These are phyloP conservation scores for Pseudogymnoascus sp. DNA, from an alignment of 2,329 filamentous ascomycete species.

Conservation along the genomic window DNA sequence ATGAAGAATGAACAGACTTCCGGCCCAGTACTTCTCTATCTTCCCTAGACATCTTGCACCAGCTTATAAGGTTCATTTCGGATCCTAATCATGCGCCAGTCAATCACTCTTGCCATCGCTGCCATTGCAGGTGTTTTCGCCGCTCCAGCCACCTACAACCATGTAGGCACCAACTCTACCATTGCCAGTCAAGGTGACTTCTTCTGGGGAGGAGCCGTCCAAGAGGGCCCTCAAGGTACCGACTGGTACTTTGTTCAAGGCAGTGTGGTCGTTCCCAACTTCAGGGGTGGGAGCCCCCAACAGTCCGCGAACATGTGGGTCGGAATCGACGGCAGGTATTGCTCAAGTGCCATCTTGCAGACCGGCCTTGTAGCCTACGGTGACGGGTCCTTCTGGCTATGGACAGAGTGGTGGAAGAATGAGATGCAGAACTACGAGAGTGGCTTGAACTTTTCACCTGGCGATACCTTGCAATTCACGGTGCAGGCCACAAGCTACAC, in stretches of 20 bases:
- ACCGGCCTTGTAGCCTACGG: slow-evolving; percentile 40
- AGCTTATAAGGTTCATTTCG: not conserved
- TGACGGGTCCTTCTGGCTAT: slow-evolving; percentile 39
- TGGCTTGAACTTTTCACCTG: slow-evolving; percentile 36
- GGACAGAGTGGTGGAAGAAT: slow-evolving; percentile 52
- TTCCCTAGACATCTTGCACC: not conserved
- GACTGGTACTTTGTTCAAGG: not conserved
- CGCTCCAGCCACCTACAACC: not conserved
- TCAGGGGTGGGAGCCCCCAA: not conserved
- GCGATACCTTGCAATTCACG: slow-evolving; percentile 36
- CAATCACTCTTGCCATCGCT: not conserved
- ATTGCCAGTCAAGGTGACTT: not conserved
- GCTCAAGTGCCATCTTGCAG: slow-evolving; percentile 44
- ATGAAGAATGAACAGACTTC: not conserved
- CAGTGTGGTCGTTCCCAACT: not conserved
- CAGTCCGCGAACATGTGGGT: slow-evolving; percentile 47
- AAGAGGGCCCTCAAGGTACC: not conserved
- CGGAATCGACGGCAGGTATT: slow-evolving; percentile 51
- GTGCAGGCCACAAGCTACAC: slow-evolving; percentile 33
- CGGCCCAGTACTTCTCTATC: not conserved
- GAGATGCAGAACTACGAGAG: slow-evolving; percentile 28
- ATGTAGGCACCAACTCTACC: not conserved
- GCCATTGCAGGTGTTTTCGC: not conserved
- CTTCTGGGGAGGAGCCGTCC: not conserved
- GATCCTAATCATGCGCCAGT: not conserved